phyloP scores from a whole-genome alignment of 495 filamentous ascomycete species.

The Poronia punctata region DNA sequence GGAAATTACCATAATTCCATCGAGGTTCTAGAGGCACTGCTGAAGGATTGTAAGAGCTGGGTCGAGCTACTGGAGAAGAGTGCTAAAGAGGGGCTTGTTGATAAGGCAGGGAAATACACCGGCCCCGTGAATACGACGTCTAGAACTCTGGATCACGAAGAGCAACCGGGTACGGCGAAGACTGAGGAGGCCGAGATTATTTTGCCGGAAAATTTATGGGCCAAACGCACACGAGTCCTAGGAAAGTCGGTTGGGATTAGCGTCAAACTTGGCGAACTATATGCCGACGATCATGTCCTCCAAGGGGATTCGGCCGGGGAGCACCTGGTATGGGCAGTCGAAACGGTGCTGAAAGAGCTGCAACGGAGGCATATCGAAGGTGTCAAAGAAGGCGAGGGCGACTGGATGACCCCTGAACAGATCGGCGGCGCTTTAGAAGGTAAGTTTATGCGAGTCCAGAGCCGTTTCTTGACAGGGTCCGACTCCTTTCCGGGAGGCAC shows the following conservation, averaged over 20 bases:
- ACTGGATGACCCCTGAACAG: slow-evolving; percentile 67
- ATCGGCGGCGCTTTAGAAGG: slow-evolving; percentile 65
- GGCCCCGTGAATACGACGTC: slow-evolving; percentile 10
- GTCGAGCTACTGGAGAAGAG: slow-evolving; percentile 51
- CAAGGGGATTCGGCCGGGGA: slow-evolving; percentile 63
- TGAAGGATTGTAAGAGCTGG: slow-evolving; percentile 54
- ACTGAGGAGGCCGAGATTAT: slow-evolving; percentile 20
- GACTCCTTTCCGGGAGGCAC: slow-evolving; percentile 7
- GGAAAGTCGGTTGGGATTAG: slow-evolving; percentile 64
- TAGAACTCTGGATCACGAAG: slow-evolving; percentile 14
- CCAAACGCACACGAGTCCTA: slow-evolving; percentile 61
- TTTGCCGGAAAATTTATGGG: slow-evolving; percentile 44
- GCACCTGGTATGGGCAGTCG: slow-evolving; percentile 72
- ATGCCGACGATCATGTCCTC: slow-evolving; percentile 52
- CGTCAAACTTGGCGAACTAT: slow-evolving; percentile 77
- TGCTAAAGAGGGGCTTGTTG: slow-evolving; percentile 41
- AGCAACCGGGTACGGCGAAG: slow-evolving; percentile 22
- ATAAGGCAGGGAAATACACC: slow-evolving; percentile 18
- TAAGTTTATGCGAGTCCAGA: too few species aligned
- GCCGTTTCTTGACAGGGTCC: neutral
- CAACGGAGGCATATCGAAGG: slow-evolving; percentile 57
- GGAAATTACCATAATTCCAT: slow-evolving; percentile 58
- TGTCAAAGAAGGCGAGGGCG: slow-evolving; percentile 54
- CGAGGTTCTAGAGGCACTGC: slow-evolving; percentile 64
- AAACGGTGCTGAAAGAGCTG: slow-evolving; percentile 68